Conservation (phyloP, 352 stramenopile species). For the Globisporangium lucens region DNA sequence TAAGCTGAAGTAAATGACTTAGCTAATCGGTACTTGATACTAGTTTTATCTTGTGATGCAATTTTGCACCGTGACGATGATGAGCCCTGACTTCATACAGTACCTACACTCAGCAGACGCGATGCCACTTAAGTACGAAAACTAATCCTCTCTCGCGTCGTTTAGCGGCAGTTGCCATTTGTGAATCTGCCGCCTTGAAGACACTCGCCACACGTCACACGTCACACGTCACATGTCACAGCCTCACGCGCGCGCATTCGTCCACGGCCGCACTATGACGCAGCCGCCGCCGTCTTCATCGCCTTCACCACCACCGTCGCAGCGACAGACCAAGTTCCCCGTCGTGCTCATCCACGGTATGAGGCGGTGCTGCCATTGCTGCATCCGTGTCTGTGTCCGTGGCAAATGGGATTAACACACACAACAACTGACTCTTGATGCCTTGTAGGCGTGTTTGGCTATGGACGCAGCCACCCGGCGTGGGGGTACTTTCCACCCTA, state of each 20-base stretch:
- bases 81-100: not conserved
- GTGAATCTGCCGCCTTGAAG: not conserved
- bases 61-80: not conserved
- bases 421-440: not conserved
- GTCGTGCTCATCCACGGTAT: conserved; percentile 66
- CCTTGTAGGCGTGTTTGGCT: conserved; percentile 49
- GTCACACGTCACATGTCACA: not conserved
- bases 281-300: not conserved
- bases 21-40: too few species aligned
- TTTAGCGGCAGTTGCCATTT: not conserved
- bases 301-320: too few species aligned
- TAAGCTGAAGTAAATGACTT: too few species aligned
- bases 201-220: not conserved
- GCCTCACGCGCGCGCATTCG: not conserved
- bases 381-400: not conserved
- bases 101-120: too few species aligned
- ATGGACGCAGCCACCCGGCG: conserved; percentile 36
- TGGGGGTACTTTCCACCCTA: conserved; percentile 50
- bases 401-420: not conserved
- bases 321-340: conserved; percentile 35
- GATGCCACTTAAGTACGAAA: not conserved
- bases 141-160: not conserved
- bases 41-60: too few species aligned
- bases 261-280: not conserved
- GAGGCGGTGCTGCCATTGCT: not conserved